Conservation (phyloP, 2,329 filamentous ascomycete species). For the Apiospora koreana region DNA sequence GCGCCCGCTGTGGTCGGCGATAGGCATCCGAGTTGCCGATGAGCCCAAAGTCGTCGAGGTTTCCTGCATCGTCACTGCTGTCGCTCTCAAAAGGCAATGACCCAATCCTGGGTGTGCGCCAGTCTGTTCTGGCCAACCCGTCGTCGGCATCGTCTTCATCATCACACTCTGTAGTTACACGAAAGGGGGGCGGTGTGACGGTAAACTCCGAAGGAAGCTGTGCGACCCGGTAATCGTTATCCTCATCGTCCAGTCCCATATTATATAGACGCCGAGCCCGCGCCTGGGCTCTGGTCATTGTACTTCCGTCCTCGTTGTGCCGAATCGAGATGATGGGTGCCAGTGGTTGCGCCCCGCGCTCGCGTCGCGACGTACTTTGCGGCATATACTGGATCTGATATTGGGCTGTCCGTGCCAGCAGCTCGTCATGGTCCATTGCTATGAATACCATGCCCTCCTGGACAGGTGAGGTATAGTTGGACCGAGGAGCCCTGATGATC, state of each 20-base stretch:
- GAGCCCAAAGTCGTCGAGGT: slow-evolving; percentile 35
- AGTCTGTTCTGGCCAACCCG: slow-evolving; percentile 27
- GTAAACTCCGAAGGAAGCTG: slow-evolving; percentile 60
- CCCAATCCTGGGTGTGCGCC: slow-evolving; percentile 52
- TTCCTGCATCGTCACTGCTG: slow-evolving; percentile 39
- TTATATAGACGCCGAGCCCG: slow-evolving; percentile 47
- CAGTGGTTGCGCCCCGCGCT: slow-evolving; percentile 29
- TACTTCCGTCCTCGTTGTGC: slow-evolving; percentile 53
- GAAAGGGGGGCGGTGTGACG: slow-evolving; percentile 48
- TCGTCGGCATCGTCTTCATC: slow-evolving; percentile 59
- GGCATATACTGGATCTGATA: slow-evolving; percentile 71
- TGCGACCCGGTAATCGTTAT: slow-evolving; percentile 47
- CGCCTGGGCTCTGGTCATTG: slow-evolving; percentile 44
- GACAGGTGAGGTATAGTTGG: slow-evolving; percentile 85
- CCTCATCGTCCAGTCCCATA: slow-evolving; percentile 43
- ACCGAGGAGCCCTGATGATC: slow-evolving; percentile 80
- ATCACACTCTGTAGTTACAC: slow-evolving; percentile 60
- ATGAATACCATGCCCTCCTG: slow-evolving; percentile 93
- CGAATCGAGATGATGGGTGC: slow-evolving; percentile 51
- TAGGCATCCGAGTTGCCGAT: slow-evolving; percentile 22
- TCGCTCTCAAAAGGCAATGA: slow-evolving; percentile 56
- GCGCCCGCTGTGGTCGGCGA: slow-evolving; percentile 29
- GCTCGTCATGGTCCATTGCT: slow-evolving; percentile 78
- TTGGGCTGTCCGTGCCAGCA: slow-evolving; percentile 70
- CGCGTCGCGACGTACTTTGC: slow-evolving; percentile 25